Conservation (phyloP, 768 basidiomycete species). For the Lentinula sp. region DNA sequence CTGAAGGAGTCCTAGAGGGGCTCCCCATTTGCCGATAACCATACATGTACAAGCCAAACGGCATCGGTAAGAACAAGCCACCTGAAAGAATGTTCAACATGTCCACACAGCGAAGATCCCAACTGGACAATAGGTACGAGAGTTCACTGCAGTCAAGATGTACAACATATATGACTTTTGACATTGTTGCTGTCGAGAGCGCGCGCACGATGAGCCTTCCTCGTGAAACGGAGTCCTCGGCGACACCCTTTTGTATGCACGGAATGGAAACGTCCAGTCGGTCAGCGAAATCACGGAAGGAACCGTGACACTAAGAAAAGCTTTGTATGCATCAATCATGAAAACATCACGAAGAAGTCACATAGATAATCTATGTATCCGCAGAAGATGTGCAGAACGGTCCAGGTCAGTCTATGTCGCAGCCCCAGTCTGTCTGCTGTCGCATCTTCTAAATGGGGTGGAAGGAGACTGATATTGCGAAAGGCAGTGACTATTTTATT, state of each 20-base stretch:
- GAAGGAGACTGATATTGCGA: neutral
- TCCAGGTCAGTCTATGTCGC: neutral
- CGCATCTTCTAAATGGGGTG: neutral
- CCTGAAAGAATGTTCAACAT: neutral
- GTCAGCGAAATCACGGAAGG: neutral
- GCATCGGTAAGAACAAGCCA: neutral
- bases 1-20: neutral
- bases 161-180: neutral
- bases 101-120: neutral
- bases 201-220: neutral
- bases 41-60: neutral
- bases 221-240: neutral
- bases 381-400: neutral
- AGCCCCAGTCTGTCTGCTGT: neutral
- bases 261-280: neutral
- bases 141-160: neutral
- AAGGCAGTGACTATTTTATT: neutral
- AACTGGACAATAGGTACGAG: neutral
- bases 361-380: neutral
- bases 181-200: neutral
- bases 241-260: neutral
- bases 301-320: neutral
- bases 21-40: neutral
- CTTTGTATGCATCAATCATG: too few species aligned
- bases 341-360: neutral